These are phyloP conservation scores for Penicillium sp. DNA, from an alignment of 2,329 filamentous ascomycete genomes.

Conservation along the genomic window DNA sequence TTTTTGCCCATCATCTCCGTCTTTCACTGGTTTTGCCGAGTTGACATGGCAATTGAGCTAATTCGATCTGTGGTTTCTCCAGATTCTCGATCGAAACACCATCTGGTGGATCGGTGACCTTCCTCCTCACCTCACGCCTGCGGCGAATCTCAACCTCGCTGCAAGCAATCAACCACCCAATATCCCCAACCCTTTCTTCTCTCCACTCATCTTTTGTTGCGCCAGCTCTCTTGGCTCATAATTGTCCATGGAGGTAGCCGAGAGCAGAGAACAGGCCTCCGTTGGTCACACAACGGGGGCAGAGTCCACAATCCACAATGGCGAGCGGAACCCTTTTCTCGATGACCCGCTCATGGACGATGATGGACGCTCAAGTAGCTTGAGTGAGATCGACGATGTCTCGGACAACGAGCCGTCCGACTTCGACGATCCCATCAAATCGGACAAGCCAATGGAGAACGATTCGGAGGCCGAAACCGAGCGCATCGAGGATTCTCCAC, in stretches of 20 bases:
- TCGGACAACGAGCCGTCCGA: conserved; percentile 62
- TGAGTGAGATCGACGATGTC: conserved; percentile 88
- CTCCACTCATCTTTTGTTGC: background rate
- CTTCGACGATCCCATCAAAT: conserved; percentile 47
- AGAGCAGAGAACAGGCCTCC: conserved; percentile 35
- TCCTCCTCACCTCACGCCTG: conserved; percentile 15
- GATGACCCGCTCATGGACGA: conserved; percentile 50
- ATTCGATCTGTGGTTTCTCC: conserved; percentile 20
- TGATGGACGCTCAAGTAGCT: conserved; percentile 79
- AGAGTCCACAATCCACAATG: conserved; percentile 37
- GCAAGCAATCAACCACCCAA: conserved; percentile 17
- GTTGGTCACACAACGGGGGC: conserved; percentile 35
- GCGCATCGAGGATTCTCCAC: conserved; percentile 84
- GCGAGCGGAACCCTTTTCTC: conserved; percentile 34
- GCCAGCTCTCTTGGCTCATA: conserved; percentile 2
- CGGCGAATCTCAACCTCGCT: conserved; percentile 17
- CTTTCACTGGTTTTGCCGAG: conserved; percentile 4
- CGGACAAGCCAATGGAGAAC: conserved; percentile 59
- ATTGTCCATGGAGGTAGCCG: conserved; percentile 41
- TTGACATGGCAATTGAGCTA: conserved; percentile 27
- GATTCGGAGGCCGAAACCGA: conserved; percentile 92
- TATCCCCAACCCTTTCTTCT: background rate
- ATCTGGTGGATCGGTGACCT: conserved; percentile 19
- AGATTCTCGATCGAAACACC: conserved; percentile 18
- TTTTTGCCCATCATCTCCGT: conserved; percentile 16